Conservation (phyloP, 352 stramenopile genomes). For the Pythium vanterpoolii region DNA sequence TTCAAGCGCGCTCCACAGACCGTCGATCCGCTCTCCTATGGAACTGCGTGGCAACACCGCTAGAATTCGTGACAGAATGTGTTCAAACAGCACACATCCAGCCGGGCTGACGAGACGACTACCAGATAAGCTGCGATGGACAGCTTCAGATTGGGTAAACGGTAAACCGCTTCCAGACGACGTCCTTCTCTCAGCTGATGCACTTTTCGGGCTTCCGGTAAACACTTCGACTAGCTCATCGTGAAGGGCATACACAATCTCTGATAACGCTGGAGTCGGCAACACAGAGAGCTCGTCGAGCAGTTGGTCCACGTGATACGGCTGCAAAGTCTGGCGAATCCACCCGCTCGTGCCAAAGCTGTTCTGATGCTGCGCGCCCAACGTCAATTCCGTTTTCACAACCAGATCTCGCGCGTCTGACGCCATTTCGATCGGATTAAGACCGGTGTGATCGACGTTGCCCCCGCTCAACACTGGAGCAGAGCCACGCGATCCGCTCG, state of each 20-base stretch:
- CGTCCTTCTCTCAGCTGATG: not conserved
- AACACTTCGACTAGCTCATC: conserved; percentile 45
- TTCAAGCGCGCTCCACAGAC: conserved; percentile 41
- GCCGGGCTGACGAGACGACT: conserved; percentile 38
- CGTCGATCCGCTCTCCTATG: conserved; percentile 40
- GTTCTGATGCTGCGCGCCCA: not conserved
- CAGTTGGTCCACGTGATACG: conserved; percentile 63
- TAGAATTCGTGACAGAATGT: conserved; percentile 39
- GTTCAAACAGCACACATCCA: conserved; percentile 68
- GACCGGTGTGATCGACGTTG: not conserved
- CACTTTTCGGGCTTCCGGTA: conserved; percentile 13
- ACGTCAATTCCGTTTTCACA: not conserved
- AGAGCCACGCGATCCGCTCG: conserved; percentile 5
- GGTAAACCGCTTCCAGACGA: conserved; percentile 3
- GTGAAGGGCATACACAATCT: conserved; percentile 54
- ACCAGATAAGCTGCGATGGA: not conserved
- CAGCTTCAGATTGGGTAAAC: not conserved
- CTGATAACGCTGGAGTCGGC: conserved; percentile 36
- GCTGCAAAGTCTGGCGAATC: conserved; percentile 59
- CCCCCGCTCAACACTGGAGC: not conserved
- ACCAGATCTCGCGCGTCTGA: conserved; percentile 12
- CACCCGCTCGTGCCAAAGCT: conserved; percentile 53
- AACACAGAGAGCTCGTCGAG: conserved; percentile 56
- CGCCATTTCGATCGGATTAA: conserved; percentile 8
- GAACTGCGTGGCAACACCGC: conserved; percentile 15